These are phyloP conservation scores for Russula ochroleuca DNA, from an alignment of 768 basidiomycete genomes.

Conservation along the genomic window DNA sequence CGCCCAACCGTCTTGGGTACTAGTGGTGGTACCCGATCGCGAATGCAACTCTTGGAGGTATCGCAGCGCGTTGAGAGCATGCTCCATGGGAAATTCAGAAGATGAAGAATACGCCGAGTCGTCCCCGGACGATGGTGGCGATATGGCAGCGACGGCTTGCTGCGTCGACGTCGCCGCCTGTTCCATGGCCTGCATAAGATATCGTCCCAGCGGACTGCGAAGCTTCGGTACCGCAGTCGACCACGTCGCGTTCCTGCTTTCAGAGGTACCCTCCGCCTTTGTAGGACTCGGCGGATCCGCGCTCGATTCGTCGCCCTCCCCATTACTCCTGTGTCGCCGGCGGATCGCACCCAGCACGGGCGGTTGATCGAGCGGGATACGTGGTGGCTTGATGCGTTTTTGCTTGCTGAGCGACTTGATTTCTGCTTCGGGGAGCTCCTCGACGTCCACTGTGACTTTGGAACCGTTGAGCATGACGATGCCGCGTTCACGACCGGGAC, in stretches of 20 bases:
- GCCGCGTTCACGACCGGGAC: slow-evolving; percentile 66
- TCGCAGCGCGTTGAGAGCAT: slow-evolving; percentile 75
- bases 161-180: slow-evolving; percentile 71
- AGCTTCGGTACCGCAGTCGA: slow-evolving; percentile 55
- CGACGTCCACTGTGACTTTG: slow-evolving; percentile 77
- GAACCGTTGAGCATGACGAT: slow-evolving; percentile 86
- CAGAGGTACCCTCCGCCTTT: slow-evolving; percentile 20
- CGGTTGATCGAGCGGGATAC: slow-evolving; percentile 92
- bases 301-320: slow-evolving; percentile 38
- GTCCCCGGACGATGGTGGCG: slow-evolving; percentile 47
- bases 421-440: slow-evolving; percentile 83
- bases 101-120: slow-evolving; percentile 45
- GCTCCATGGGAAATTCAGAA: slow-evolving; percentile 68
- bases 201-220: slow-evolving; percentile 64
- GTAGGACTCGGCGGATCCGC: slow-evolving; percentile 22
- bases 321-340: slow-evolving; percentile 58
- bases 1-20: slow-evolving; percentile 57
- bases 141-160: slow-evolving; percentile 72
- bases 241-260: slow-evolving; percentile 38
- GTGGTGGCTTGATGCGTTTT: slow-evolving; percentile 79
- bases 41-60: slow-evolving; percentile 74
- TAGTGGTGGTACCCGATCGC: slow-evolving; percentile 36
- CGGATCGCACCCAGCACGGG: slow-evolving; percentile 71
- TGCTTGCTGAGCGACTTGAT: slow-evolving; percentile 75
- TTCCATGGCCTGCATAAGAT: slow-evolving; percentile 71